Evolutionary conservation across 805 yeast species (phyloP).

Genomic region (Ogataea haglerorum): DNA sequence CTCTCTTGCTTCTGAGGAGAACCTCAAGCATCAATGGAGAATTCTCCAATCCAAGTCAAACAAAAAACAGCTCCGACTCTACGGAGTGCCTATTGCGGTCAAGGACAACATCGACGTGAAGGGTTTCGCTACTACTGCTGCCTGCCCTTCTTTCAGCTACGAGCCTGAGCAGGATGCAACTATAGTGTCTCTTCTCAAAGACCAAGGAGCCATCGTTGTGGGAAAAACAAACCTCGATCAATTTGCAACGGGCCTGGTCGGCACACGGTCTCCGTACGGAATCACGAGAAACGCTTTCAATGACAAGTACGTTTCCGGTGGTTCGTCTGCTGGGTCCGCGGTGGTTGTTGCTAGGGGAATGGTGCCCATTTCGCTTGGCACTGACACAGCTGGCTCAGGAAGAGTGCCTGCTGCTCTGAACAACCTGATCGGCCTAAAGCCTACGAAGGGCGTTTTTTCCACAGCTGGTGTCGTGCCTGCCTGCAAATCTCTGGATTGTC

Average conservation of each 20-base stretch:
- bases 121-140: slow-evolving; percentile 86
- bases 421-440: slow-evolving; percentile 89
- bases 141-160: slow-evolving; percentile 83
- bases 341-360: slow-evolving; percentile 84
- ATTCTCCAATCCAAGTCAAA: slow-evolving; percentile 60
- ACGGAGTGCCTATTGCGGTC: slow-evolving; percentile 93
- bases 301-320: slow-evolving; percentile 81
- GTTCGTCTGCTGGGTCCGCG: slow-evolving; percentile 96
- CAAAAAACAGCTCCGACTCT: slow-evolving; percentile 59
- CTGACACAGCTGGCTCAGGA: slow-evolving; percentile 98
- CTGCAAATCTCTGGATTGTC: slow-evolving; percentile 91
- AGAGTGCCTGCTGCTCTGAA: slow-evolving; percentile 96
- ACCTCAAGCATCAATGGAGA: slow-evolving; percentile 72
- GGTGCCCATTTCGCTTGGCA: slow-evolving; percentile 87
- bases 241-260: slow-evolving; percentile 96
- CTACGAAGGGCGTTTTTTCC: slow-evolving; percentile 84
- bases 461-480: slow-evolving; percentile 96
- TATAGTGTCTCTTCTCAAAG: slow-evolving; percentile 66
- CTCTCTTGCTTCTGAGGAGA: slow-evolving; percentile 62
- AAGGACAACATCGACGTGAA: slow-evolving; percentile 92
- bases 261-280: slow-evolving; percentile 94
- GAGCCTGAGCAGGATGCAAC: slow-evolving; percentile 70
- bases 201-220: slow-evolving; percentile 87
- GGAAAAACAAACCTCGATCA: slow-evolving; percentile 97
- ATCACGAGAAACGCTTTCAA: slow-evolving; percentile 78